These are phyloP conservation scores for Nemophila menziesii DNA, from an alignment of 257 asterid species.

Conservation along the genomic window DNA sequence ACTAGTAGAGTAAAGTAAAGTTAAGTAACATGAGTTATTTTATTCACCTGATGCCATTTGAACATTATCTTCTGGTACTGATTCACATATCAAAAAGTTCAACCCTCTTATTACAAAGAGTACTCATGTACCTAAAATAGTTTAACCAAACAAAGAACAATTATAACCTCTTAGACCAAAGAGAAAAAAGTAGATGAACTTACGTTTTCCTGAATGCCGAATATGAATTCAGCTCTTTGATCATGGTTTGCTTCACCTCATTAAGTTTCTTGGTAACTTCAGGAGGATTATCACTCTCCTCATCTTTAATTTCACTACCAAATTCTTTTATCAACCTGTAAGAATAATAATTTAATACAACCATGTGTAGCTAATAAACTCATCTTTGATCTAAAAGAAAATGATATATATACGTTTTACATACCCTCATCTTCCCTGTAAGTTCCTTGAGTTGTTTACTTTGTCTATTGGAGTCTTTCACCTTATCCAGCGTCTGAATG, in stretches of 20 bases:
- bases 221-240: conserved; percentile 88
- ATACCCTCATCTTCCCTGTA: neutral
- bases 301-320: conserved; percentile 48
- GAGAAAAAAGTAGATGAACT: too few relatives aligned
- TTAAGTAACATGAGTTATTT: neutral
- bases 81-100: conserved; percentile 92
- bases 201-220: conserved; percentile 93
- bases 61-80: conserved; percentile 77
- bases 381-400: too few relatives aligned
- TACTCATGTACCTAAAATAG: conserved; percentile 61
- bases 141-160: too few relatives aligned
- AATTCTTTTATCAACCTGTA: too few relatives aligned
- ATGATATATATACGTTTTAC: conserved; percentile 1
- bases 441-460: neutral
- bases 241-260: conserved; percentile 75
- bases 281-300: conserved; percentile 49
- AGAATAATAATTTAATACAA: too few relatives aligned
- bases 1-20: too few relatives aligned
- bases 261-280: conserved; percentile 47
- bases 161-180: too few relatives aligned
- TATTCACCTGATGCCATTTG: conserved; percentile 77
- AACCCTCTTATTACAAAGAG: conserved; percentile 85
- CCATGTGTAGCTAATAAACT: too few relatives aligned
- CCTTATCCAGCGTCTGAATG: conserved; percentile 2
- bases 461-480: too few relatives aligned